A percentile compares a stretch with the other conserved stretches of the same genome.
These are phyloP conservation scores for Fragaria vesca DNA, from an alignment of 306 rosid species.

Conservation along the genomic window DNA sequence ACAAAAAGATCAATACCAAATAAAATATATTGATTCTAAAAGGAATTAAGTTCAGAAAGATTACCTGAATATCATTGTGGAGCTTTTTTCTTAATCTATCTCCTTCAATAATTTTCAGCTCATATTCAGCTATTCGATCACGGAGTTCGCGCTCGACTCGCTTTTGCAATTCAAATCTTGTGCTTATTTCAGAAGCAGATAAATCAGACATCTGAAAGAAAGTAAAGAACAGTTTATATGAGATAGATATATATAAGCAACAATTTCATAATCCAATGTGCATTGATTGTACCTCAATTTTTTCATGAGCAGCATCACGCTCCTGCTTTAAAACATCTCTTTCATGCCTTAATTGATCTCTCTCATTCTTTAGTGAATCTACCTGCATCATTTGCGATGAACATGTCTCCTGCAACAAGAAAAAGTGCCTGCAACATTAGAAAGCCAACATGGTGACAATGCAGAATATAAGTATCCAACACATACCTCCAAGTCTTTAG, in stretches of 20 bases:
- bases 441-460: constrained; percentile 9
- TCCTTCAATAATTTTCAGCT: constrained; percentile 68
- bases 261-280: constrained; percentile 10
- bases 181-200: constrained; percentile 57
- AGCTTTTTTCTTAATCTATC: constrained; percentile 74
- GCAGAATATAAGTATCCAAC: not conserved
- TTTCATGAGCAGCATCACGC: constrained; percentile 57
- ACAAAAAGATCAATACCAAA: constrained; percentile 20
- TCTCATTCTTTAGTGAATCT: constrained; percentile 44
- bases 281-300: constrained; percentile 50
- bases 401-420: constrained; percentile 58
- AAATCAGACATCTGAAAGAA: constrained; percentile 53
- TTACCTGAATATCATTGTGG: constrained; percentile 89
- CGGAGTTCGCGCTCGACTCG: constrained; percentile 48
- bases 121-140: constrained; percentile 62
- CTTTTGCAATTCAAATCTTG: constrained; percentile 61
- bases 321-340: constrained; percentile 49
- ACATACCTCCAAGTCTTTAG: constrained; percentile 72
- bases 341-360: constrained; percentile 28
- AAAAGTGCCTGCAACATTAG: constrained; percentile 9
- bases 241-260: not conserved
- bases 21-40: not conserved
- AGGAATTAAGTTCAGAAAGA: not conserved
- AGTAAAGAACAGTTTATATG: not conserved
- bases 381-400: constrained; percentile 73